Evolutionary conservation across 148 eudicot genomes (phyloP).

Genomic region (Rhododendron vialii): DNA sequence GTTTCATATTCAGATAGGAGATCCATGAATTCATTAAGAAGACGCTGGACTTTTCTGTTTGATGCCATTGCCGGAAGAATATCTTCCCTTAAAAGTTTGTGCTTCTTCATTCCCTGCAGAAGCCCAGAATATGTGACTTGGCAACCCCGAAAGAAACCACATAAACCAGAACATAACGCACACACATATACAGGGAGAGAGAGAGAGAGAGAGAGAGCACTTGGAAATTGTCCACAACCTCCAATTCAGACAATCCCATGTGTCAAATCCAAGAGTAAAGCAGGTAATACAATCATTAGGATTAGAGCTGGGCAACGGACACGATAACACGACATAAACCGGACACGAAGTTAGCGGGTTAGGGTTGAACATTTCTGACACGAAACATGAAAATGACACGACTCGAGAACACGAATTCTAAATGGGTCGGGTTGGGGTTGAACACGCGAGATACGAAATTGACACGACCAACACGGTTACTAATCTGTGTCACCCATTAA

Average conservation of each 20-base stretch:
- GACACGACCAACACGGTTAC: too few relatives aligned
- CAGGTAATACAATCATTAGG: background rate
- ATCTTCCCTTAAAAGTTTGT: constrained; percentile 86
- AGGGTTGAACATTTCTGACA: too few relatives aligned
- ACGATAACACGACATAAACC: too few relatives aligned
- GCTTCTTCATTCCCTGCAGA: constrained; percentile 85
- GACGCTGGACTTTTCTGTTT: constrained; percentile 84
- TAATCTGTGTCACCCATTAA: too few relatives aligned
- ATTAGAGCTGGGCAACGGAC: too few relatives aligned
- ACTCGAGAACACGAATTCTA: too few relatives aligned
- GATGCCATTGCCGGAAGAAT: constrained; percentile 97
- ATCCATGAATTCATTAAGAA: constrained; percentile 92
- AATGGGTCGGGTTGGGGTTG: too few relatives aligned
- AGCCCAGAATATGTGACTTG: background rate
- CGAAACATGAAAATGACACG: too few relatives aligned
- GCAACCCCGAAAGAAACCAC: background rate
- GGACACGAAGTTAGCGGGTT: too few relatives aligned
- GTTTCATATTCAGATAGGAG: constrained; percentile 80
- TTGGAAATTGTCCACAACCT: background rate
- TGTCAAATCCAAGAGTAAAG: background rate
- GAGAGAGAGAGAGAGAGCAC: background rate
- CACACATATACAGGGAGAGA: background rate
- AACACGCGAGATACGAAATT: too few relatives aligned
- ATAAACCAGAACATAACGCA: background rate
- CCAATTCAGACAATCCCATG: too few relatives aligned